Percentiles rank a stretch among this genome's conserved stretches.
phyloP scores from a whole-genome alignment of 2,329 filamentous ascomycete genomes.

The Chaetomiaceae sp. region DNA sequence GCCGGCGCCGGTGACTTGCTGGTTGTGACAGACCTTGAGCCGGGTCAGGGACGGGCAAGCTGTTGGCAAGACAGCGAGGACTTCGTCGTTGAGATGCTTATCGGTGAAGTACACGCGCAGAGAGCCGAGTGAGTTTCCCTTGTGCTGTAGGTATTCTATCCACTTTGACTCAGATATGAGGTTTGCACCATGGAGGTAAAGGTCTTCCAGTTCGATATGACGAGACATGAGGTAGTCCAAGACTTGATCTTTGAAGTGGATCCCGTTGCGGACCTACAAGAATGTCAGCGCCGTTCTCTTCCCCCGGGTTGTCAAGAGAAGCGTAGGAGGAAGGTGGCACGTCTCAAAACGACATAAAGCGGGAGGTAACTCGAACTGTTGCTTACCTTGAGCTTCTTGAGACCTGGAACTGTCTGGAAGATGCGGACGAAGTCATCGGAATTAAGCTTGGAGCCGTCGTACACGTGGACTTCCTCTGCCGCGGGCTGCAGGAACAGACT shows the following conservation, averaged over 20 bases:
- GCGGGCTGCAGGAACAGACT: constrained; percentile 53
- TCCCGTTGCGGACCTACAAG: constrained; percentile 64
- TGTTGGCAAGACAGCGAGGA: constrained; percentile 56
- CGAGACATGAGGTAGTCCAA: constrained; percentile 77
- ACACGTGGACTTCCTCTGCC: constrained; percentile 50
- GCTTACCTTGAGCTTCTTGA: constrained; percentile 59
- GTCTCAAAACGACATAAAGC: too few relatives aligned
- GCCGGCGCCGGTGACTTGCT: constrained; percentile 63
- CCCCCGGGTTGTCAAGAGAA: not conserved
- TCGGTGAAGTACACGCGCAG: constrained; percentile 83
- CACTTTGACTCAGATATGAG: constrained; percentile 74
- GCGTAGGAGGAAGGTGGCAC: not conserved
- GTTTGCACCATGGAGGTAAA: constrained; percentile 82
- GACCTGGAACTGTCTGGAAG: constrained; percentile 66
- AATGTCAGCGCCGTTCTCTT: not conserved
- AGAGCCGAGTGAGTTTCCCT: constrained; percentile 60
- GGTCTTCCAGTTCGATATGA: constrained; percentile 60
- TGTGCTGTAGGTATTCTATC: constrained; percentile 62
- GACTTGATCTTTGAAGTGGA: constrained; percentile 83
- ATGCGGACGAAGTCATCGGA: constrained; percentile 75
- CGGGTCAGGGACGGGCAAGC: constrained; percentile 65
- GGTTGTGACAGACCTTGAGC: constrained; percentile 79
- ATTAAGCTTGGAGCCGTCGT: constrained; percentile 60
- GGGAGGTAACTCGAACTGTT: too few relatives aligned
- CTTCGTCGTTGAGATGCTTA: constrained; percentile 70